Base-by-base conservation (phyloP, 192 early-diverging fungal species). In the Backusella psychrophila region DNA sequence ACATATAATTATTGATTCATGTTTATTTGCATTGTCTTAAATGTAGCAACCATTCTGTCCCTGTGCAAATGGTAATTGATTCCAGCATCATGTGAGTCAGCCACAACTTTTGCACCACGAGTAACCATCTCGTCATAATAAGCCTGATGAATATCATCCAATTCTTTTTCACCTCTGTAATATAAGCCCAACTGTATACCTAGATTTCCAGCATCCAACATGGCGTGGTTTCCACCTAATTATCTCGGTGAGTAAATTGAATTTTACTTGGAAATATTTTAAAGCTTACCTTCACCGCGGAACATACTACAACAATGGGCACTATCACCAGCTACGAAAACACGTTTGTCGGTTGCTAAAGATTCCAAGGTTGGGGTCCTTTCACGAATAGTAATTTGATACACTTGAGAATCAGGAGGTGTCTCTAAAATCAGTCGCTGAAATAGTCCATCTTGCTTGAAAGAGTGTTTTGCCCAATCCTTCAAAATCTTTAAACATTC, bases 221-320 rank as follows among this genome's bases (percentile, higher is more conserved):
- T 69, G 0, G 77, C 77, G 36, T 78, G 71, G 8, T 78, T 78
- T 33, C 72, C 65, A 66, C 72, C 77, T 78, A 73, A 14, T 21
- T n/a, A 42, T 52, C 9, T 39, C 33, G 31, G n/a, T 29, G 38
- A 36, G 29, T 53, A n/a, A 44, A 21, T 7, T 23, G 6, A 15
- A 46, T 9, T 11, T 15, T 14, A 9, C 38, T 39, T 75, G 12
- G 23, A 11, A 26, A 1, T 1, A 6, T 39, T 33, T 19, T 15
- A 36, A 34, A 52, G 17, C 3, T 8, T 74, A 78, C 77, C 77
- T 74, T 78, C 77, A 8, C 77, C 77, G 1, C 65, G n/a, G 69
- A 52, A 73, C 77, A 78, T 78, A 1, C 72, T 74, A 72, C 73
- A 74, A 0, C 72, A 33, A 31, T 78, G 77, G 3, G 71, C 71